Conservation (phyloP, 75 land plant species). For the Sequoiadendron giganteum region DNA sequence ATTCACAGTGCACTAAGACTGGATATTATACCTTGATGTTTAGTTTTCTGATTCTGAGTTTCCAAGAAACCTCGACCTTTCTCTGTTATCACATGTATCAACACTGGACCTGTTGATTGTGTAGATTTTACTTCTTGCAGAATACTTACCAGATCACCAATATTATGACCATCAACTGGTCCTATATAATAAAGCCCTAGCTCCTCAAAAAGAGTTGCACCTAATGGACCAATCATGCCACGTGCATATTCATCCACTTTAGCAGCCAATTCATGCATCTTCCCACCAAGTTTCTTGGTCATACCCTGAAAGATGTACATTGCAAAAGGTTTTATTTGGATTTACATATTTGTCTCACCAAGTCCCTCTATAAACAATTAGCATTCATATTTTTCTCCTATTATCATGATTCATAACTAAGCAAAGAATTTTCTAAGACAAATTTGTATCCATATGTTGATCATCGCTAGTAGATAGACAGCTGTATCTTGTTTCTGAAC, state of each 20-base stretch:
- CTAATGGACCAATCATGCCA: constrained; percentile 77
- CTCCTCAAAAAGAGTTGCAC: constrained; percentile 84
- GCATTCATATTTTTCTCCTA: neutral
- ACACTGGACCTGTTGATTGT: constrained; percentile 70
- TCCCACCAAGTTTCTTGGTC: constrained; percentile 72
- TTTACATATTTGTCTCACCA: neutral
- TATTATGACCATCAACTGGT: constrained; percentile 79
- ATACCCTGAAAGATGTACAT: constrained; percentile 49
- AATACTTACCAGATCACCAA: constrained; percentile 68
- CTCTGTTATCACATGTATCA: constrained; percentile 72
- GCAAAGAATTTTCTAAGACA: neutral
- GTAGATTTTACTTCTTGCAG: constrained; percentile 57
- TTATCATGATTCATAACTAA: neutral
- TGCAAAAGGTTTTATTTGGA: neutral
- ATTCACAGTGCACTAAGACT: neutral
- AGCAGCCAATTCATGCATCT: constrained; percentile 73
- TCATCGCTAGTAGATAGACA: neutral
- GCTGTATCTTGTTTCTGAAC: neutral
- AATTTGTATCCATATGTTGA: neutral
- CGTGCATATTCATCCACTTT: constrained; percentile 87
- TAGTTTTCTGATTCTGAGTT: neutral
- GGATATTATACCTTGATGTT: neutral
- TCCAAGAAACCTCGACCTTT: constrained; percentile 29
- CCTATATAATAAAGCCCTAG: constrained; percentile 87
- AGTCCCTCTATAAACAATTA: neutral